Percentiles rank a stretch among this genome's conserved stretches.
These are phyloP conservation scores for Santalum album DNA, from an alignment of 164 flowering plant species.

Conservation along the genomic window DNA sequence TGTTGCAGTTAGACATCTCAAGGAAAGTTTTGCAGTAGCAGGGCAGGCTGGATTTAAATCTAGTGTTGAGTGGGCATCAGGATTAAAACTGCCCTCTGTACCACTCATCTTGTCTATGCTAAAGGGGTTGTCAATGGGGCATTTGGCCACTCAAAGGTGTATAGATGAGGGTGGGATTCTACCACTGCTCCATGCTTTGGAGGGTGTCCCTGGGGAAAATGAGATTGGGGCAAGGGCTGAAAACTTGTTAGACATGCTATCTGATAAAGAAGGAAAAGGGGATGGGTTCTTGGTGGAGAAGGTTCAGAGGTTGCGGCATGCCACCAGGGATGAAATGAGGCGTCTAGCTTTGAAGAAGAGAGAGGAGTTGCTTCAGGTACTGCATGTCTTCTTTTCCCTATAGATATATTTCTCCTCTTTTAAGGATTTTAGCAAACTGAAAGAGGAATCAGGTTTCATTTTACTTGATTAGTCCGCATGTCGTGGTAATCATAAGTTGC, in stretches of 20 bases:
- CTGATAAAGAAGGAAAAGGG: conserved; percentile 76
- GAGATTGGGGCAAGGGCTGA: conserved; percentile 99
- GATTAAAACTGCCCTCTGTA: conserved; percentile 74
- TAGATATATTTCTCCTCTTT: no score
- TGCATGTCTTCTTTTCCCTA: not conserved
- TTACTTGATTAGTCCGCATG: no score
- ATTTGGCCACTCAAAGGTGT: conserved; percentile 72
- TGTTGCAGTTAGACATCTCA: conserved; percentile 67
- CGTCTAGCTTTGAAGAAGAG: conserved; percentile 77
- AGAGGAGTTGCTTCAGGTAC: conserved; percentile 84
- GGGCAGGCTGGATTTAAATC: conserved; percentile 77
- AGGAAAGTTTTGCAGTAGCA: conserved; percentile 61
- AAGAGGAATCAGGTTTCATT: no score
- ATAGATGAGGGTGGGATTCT: conserved; percentile 79
- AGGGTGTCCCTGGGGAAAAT: conserved; percentile 91
- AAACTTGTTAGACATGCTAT: conserved; percentile 80
- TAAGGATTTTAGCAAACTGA: no score
- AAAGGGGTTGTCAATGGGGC: conserved; percentile 93
- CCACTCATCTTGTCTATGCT: conserved; percentile 93
- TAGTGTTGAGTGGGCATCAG: conserved; percentile 61
- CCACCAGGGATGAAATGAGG: conserved; percentile 92
- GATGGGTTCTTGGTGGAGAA: conserved; percentile 83
- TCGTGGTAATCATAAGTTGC: no score
- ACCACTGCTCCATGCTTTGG: conserved; percentile 90
- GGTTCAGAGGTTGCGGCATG: conserved; percentile 69